Base-by-base conservation (phyloP, 1,139 yeast species). In the Suhomyces bokatorum region DNA sequence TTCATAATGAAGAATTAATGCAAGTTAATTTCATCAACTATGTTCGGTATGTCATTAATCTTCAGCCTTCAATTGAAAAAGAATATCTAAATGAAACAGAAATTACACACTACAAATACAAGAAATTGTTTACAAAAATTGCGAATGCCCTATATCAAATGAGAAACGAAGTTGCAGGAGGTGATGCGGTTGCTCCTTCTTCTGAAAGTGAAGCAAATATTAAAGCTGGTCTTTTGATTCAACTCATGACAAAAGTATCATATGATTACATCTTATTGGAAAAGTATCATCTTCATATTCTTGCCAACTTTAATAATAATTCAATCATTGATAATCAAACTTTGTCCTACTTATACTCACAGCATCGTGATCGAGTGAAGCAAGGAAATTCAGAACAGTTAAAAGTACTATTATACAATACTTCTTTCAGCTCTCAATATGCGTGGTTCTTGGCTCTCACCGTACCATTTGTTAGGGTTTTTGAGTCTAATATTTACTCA, bases 211-310 rank as follows among this genome's bases (percentile, higher is more conserved):
- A 36, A 29, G 32, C 35, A 28, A 40, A 38, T 27, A 13, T 44
- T 29, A 45, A 45, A 14, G 53, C 55, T 4, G 55, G 60, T 12
- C 49, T 64, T 29, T 51, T 71, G 16, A 44, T 71, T 28, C 72
- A 67, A 46, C 45, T 64, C 6, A 57, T 72, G 4, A 63, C 71
- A 4, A 71, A 70, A 48, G 69, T 70, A 6, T 65, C 75, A 0
- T 68, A 69, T 50, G 79, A 74, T 47, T 74, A 58, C 49, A 61
- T 71, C 42, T 57, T 73, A 28, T 58, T 74, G 48, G 79, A 74
- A 43, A 70, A 66, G 46, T 74, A 73, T 51, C 67, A 63, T 44
- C 61, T 73, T 29, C 75, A 73, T 42, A 69, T 73, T 24, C 50
- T 69, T 28, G 53, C 67, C 7, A 73, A 73, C 49, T 55, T 72